These are phyloP conservation scores for Paraphaeosphaeria minitans DNA, from an alignment of 2,329 filamentous ascomycete genomes.

Conservation along the genomic window DNA sequence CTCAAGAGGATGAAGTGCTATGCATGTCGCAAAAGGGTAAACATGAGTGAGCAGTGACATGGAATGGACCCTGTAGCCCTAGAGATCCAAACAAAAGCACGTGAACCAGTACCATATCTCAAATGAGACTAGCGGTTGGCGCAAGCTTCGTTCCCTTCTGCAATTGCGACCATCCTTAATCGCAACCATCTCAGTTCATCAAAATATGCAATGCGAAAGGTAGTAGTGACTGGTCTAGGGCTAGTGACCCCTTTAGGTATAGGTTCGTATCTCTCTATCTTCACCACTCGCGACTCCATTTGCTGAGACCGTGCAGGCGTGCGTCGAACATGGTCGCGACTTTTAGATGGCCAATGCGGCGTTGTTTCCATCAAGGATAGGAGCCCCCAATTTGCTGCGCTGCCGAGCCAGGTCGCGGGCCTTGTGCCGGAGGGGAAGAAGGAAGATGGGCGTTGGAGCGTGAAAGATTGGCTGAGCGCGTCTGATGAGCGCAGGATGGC, in stretches of 20 bases:
- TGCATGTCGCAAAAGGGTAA: not conserved
- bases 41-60: not conserved
- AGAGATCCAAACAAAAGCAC: not conserved
- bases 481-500: slow-evolving; percentile 79
- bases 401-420: slow-evolving; percentile 86
- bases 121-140: slow-evolving; percentile 15
- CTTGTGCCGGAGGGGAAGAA: slow-evolving; percentile 68
- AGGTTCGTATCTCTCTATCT: slow-evolving; percentile 52
- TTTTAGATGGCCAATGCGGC: slow-evolving; percentile 80
- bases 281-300: slow-evolving; percentile 7
- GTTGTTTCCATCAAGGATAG: slow-evolving; percentile 73
- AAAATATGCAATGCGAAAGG: slow-evolving; percentile 55
- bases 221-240: slow-evolving; percentile 57
- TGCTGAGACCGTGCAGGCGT: slow-evolving; percentile 56
- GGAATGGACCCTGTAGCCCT: not conserved
- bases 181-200: slow-evolving; percentile 24
- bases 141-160: slow-evolving; percentile 10
- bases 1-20: not conserved
- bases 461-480: slow-evolving; percentile 52
- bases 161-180: not conserved
- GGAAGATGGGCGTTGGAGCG: slow-evolving; percentile 53
- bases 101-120: slow-evolving; percentile 1
- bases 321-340: slow-evolving; percentile 76
- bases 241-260: slow-evolving; percentile 73
- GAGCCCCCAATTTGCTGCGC: slow-evolving; percentile 67